A percentile compares a stretch with the other conserved stretches of the same genome.
phyloP scores from a whole-genome alignment of 768 basidiomycete genomes.

The Rhizopogon salebrosus region DNA sequence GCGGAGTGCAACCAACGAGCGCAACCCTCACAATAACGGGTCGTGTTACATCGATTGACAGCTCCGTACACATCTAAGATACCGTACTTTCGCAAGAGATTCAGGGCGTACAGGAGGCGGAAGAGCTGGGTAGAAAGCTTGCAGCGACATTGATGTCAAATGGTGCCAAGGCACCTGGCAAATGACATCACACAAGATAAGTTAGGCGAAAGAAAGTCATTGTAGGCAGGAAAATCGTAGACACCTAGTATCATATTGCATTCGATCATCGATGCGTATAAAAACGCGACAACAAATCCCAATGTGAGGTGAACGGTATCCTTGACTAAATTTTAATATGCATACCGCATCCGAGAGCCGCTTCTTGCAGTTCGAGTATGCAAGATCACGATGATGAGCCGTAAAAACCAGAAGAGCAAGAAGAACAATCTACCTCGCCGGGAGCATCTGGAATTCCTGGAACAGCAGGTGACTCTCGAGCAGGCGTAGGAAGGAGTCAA shows the following conservation, averaged over 20 bases:
- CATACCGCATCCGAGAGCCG: neutral
- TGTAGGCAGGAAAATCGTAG: conserved; percentile 5
- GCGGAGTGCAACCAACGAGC: conserved; percentile 18
- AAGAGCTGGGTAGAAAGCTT: conserved; percentile 60
- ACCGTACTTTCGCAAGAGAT: conserved; percentile 52
- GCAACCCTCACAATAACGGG: conserved; percentile 59
- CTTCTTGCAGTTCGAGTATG: conserved; percentile 6
- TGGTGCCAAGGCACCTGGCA: conserved; percentile 79
- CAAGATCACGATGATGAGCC: conserved; percentile 1
- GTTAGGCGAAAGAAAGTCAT: conserved; percentile 50
- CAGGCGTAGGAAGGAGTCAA: conserved; percentile 44
- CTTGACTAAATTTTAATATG: neutral
- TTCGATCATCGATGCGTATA: neutral
- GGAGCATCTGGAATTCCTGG: conserved; percentile 62
- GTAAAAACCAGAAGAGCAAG: conserved; percentile 19
- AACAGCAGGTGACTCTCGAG: conserved; percentile 68
- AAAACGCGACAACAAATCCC: neutral
- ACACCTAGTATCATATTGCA: neutral
- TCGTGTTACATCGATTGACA: conserved; percentile 82
- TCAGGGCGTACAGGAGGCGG: conserved; percentile 50
- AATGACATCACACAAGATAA: conserved; percentile 71
- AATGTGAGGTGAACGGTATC: neutral
- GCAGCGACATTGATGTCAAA: conserved; percentile 57
- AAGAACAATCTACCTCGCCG: conserved; percentile 50
- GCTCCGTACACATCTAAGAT: conserved; percentile 65